phyloP scores from a whole-genome alignment of 257 asterid species.

The Gentiana macrophylla region DNA sequence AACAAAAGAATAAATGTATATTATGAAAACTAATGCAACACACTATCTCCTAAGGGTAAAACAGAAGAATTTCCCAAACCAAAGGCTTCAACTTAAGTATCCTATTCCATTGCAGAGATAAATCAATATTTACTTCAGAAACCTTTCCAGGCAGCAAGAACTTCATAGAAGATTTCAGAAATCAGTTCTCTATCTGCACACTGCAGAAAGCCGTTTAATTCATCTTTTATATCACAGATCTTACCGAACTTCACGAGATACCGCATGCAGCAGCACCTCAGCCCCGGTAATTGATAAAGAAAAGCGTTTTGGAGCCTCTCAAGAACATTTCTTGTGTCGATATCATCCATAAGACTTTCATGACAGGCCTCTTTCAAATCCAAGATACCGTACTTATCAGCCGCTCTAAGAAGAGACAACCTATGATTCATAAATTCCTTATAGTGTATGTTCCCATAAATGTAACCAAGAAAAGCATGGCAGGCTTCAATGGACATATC shows the following conservation, averaged over 20 bases:
- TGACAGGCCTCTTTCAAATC: slow-evolving; percentile 85
- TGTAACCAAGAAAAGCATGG: slow-evolving; percentile 61
- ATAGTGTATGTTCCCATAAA: slow-evolving; percentile 51
- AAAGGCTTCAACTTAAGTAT: background rate
- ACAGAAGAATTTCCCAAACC: background rate
- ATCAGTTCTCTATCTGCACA: slow-evolving; percentile 69
- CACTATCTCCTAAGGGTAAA: background rate
- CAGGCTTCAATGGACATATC: slow-evolving; percentile 87
- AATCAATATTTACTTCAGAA: slow-evolving; percentile 29
- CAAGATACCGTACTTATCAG: slow-evolving; percentile 65
- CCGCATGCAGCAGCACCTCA: slow-evolving; percentile 60
- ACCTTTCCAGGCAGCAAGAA: slow-evolving; percentile 82
- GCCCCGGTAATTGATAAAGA: slow-evolving; percentile 59
- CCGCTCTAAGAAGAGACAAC: slow-evolving; percentile 69
- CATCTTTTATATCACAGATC: slow-evolving; percentile 63
- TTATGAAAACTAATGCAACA: slow-evolving; percentile 1
- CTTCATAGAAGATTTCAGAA: slow-evolving; percentile 55
- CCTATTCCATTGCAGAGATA: background rate
- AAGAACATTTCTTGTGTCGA: slow-evolving; percentile 58
- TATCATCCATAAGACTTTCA: slow-evolving; percentile 69
- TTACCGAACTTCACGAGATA: slow-evolving; percentile 86
- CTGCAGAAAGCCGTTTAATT: slow-evolving; percentile 48
- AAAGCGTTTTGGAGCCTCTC: slow-evolving; percentile 77
- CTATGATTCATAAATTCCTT: slow-evolving; percentile 58
- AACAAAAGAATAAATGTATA: slow-evolving; percentile 10